Base-by-base conservation (phyloP, 768 basidiomycete genomes). In the Calocera viscosa region DNA sequence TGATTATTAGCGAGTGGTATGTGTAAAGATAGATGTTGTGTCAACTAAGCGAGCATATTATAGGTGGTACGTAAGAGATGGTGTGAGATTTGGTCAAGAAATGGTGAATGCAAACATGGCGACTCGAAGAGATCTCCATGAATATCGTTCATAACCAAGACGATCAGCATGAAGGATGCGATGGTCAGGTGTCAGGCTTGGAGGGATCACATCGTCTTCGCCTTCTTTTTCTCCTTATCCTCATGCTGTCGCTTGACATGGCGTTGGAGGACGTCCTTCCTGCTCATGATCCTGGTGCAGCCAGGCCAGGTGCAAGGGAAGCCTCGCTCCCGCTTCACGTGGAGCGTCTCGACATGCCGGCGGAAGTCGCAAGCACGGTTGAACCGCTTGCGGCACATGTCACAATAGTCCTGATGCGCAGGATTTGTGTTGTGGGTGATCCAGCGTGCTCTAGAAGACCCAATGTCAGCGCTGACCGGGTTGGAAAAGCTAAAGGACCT, bases 181-280 rank as follows among this genome's bases (percentile, higher is more conserved):
- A 60, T 10, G 26, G 14, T 2, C 26, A 24, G 10, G 12, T 49
- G 12, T 26, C 8, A 24, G 24, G 43, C 43, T 24, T 47, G 8
- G n/a, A n/a, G n/a, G n/a, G n/a, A n/a, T 19, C 43, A 8, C 19
- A 8, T 47, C 43, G 16, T 7, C 53, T 60, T 60, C 14, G 26
- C 30, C 19, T n/a, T n/a, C 24, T 26, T 49, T 26, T 24, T 49
- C 49, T 32, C 30, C 30, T 60, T 60, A 19, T 32, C 30, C 30
- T 60, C 26, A 19, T 60, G 53, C 53, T 60, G 53, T 19, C 11
- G 11, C 53, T 60, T 26, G 53, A 60, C 30, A 32, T 60, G 53
- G 26, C 53, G 53, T 26, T 60, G 53, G 26, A 60, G 53, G 24
- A 60, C 53, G 53, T 60, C 53, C 30, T 60, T 60, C 53, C 53